Conservation (phyloP, 371 early-diverging fungal genomes). For the Parasitella parasitica region DNA sequence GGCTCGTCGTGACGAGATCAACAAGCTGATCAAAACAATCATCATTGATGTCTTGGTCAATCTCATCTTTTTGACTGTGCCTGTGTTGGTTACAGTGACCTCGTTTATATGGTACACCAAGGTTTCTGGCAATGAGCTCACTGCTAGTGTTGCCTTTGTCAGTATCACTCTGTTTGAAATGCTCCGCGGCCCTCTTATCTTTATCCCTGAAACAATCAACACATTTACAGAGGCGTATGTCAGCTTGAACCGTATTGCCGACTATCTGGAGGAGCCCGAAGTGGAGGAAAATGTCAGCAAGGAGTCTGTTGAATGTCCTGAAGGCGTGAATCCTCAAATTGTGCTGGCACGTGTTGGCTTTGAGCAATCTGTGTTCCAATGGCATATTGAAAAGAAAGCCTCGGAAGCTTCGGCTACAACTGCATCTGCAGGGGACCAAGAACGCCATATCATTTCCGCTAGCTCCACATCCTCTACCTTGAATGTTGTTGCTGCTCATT, state of each 20-base stretch:
- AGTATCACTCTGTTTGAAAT: constrained; percentile 60
- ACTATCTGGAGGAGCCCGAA: constrained; percentile 56
- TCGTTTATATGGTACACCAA: constrained; percentile 64
- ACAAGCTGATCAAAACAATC: constrained; percentile 38
- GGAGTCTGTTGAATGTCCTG: constrained; percentile 12
- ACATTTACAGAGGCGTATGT: constrained; percentile 45
- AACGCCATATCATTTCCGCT: constrained; percentile 24
- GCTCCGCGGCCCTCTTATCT: constrained; percentile 52
- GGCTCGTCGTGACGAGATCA: constrained; percentile 56
- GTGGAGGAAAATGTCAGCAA: constrained; percentile 31
- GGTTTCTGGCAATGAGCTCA: constrained; percentile 46
- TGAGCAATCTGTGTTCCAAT: constrained; percentile 47
- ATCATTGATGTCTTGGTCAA: constrained; percentile 40
- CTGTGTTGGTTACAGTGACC: constrained; percentile 54
- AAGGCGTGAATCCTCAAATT: constrained; percentile 12
- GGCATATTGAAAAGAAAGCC: constrained; percentile 30
- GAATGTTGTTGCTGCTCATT: neutral
- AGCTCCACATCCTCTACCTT: constrained; percentile 1
- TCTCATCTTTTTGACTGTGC: constrained; percentile 46
- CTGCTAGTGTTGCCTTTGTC: constrained; percentile 59
- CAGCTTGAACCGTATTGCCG: constrained; percentile 52
- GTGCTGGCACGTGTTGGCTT: constrained; percentile 46
- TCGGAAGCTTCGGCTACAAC: neutral
- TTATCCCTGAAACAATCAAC: constrained; percentile 45
- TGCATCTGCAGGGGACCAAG: neutral